phyloP scores from a whole-genome alignment of 1,139 yeast genomes.

The Suhomyces chickasaworum region DNA sequence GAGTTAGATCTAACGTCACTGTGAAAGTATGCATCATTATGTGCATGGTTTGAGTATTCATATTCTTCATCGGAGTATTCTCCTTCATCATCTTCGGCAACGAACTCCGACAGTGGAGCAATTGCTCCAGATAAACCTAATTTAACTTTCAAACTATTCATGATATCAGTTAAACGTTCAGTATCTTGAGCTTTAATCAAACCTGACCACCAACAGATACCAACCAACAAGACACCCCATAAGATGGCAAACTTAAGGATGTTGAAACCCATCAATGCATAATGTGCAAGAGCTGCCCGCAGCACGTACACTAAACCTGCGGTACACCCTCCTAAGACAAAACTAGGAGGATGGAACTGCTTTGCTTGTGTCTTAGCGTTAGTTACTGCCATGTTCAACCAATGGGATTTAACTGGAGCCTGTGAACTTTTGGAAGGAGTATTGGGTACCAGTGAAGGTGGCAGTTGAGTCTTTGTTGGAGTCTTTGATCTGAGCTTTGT shows the following conservation, averaged over 20 bases:
- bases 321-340: slow-evolving; percentile 31
- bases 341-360: slow-evolving; percentile 36
- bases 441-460: background rate
- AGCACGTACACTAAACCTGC: slow-evolving; percentile 25
- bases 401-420: background rate
- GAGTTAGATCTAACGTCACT: slow-evolving; percentile 3
- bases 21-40: background rate
- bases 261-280: slow-evolving; percentile 23
- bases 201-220: slow-evolving; percentile 36
- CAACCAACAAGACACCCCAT: slow-evolving; percentile 32
- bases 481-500: slow-evolving; percentile 9
- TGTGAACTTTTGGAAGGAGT: background rate
- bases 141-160: slow-evolving; percentile 13
- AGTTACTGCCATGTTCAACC: slow-evolving; percentile 8
- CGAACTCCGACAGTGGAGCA: background rate
- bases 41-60: background rate
- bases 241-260: slow-evolving; percentile 27
- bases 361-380: slow-evolving; percentile 10
- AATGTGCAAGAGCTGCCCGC: slow-evolving; percentile 26
- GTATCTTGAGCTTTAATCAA: slow-evolving; percentile 28
- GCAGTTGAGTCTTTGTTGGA: slow-evolving; percentile 3
- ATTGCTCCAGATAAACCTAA: slow-evolving; percentile 10
- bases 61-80: slow-evolving; percentile 12
- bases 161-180: slow-evolving; percentile 14
- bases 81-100: slow-evolving; percentile 7